Conservation (phyloP, 202 grass and related monocot genomes). For the Zoysia matrella region DNA sequence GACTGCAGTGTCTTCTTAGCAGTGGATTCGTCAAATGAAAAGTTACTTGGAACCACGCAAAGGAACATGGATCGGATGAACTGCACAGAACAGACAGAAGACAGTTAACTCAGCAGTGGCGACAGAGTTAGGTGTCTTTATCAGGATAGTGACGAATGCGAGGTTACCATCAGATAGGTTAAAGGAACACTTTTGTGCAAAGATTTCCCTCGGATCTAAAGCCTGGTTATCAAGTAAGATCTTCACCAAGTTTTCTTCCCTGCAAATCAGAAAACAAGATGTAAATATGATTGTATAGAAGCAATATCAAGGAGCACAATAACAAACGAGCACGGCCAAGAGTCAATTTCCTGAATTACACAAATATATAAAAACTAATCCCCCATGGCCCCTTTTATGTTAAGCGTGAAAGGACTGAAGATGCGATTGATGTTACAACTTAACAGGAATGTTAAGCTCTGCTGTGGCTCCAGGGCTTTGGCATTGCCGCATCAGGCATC, state of each 20-base stretch:
- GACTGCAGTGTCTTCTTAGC: conserved; percentile 23
- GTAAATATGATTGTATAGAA: conserved; percentile 39
- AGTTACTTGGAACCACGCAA: conserved; percentile 43
- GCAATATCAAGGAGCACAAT: neutral
- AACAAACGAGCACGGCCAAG: conserved; percentile 10
- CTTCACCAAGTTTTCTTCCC: conserved; percentile 73
- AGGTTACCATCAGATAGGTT: neutral
- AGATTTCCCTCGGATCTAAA: conserved; percentile 68
- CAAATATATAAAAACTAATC: no score
- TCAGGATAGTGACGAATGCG: neutral
- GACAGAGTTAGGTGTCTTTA: conserved; percentile 17
- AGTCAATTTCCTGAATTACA: no score
- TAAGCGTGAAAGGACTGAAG: conserved; percentile 20
- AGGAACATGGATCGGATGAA: conserved; percentile 33
- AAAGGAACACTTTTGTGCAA: conserved; percentile 48
- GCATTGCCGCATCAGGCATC: conserved; percentile 11
- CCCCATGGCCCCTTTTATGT: neutral
- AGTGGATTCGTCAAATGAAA: conserved; percentile 21
- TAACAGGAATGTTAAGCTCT: neutral
- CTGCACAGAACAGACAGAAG: neutral
- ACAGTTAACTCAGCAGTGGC: conserved; percentile 21
- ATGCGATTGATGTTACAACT: conserved; percentile 1
- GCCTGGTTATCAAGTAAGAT: conserved; percentile 53
- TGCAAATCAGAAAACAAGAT: conserved; percentile 55
- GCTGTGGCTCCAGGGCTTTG: neutral